A percentile compares a stretch with the other conserved stretches of the same genome.
phyloP scores from a whole-genome alignment of 306 rosid genomes.

The Quercus suber region DNA sequence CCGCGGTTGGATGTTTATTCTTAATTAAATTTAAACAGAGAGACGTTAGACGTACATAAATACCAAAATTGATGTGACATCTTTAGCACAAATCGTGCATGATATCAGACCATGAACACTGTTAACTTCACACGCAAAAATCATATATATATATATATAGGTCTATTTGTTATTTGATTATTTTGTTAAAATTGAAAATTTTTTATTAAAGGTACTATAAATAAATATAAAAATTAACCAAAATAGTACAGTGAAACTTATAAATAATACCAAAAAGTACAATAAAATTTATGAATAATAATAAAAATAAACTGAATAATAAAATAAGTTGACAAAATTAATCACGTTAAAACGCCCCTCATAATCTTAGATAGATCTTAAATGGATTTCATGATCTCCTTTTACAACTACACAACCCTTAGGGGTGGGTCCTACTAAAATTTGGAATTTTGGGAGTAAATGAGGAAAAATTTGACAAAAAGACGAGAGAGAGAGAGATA shows the following conservation, averaged over 20 bases:
- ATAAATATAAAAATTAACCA: fast-evolving
- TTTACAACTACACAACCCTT: too few species aligned
- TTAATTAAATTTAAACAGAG: too few species aligned
- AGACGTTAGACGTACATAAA: neutral
- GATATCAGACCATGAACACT: too few species aligned
- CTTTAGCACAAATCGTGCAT: neutral
- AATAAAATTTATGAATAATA: fast-evolving
- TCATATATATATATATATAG: neutral
- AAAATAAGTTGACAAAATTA: too few species aligned
- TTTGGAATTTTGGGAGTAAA: constrained; percentile 1
- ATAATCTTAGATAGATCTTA: too few species aligned
- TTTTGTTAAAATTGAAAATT: fast-evolving
- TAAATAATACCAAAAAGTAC: fast-evolving
- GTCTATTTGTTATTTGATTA: too few species aligned
- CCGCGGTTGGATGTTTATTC: too few species aligned
- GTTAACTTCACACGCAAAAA: neutral
- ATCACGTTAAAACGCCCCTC: fast-evolving
- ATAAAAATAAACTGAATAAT: fast-evolving
- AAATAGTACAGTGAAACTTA: fast-evolving
- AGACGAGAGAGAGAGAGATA: neutral
- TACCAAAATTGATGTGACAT: neutral
- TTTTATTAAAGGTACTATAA: fast-evolving
- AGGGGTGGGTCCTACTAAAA: neutral
- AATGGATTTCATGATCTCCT: too few species aligned
- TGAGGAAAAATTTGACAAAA: neutral